Base-by-base conservation (phyloP, 2,329 filamentous ascomycete genomes). In the Venturia pyrina region DNA sequence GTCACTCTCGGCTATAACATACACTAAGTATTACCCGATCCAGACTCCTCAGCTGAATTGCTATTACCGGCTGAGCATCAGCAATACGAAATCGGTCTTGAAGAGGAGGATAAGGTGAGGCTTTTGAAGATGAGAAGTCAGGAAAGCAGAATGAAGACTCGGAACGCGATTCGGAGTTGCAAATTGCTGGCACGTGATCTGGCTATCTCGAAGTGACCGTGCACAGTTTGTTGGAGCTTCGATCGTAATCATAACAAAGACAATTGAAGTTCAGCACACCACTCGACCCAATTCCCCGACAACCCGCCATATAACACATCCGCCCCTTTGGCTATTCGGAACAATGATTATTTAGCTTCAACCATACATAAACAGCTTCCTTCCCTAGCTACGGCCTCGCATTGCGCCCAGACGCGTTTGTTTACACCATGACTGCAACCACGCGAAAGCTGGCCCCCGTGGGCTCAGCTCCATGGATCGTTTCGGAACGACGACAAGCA, bases 391-490 rank as follows among this genome's bases (percentile, higher is more conserved):
- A 59, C 53, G 19, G 32, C 53, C 15, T 37, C 28, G 17, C 53
- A 19, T 11, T 37, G 53, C 53, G 32, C 32, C 53, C 19, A 10
- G 15, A 59, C 53, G 32, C 53, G 28, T 59, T 59, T 59, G 53
- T 59, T 59, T 59, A 59, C 53, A 59, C 60, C n/a, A 71, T 72
- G 70, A 68, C 69, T 10, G n/a, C 69, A 10, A 44, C 66, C 37
- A 67, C 68, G 28, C 67, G 67, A 66, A 71, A 71, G 46, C 72
- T 73, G 53, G 13, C 53, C 46, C 83, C 89, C 73, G 87, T 96
- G 70, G 93, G 92, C 75, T 95, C 91, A 68, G 81, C 86, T 72
- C 82, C 88, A 78, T 99, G 95, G 95, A 86, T 97, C 69, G 81
- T 87, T 41, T 87, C 91, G 70, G 95, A 99, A 80, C 86, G 93